These are phyloP conservation scores for Epithele typhae DNA, from an alignment of 768 basidiomycete genomes.

Conservation along the genomic window DNA sequence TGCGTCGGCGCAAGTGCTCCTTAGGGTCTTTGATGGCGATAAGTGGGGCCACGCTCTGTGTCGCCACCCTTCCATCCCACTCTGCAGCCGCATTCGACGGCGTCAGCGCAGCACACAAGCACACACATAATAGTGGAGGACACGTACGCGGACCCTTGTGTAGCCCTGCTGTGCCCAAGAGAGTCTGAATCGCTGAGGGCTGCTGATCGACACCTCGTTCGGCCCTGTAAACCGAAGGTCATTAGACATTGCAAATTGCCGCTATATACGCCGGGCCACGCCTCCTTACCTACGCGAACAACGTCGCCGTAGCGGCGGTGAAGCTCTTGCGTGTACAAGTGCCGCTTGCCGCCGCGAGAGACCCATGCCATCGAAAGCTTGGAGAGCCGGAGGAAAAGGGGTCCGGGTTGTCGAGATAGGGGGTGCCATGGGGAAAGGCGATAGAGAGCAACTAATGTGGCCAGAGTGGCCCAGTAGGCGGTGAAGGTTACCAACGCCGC, in stretches of 20 bases:
- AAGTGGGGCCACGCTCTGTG: constrained; percentile 16
- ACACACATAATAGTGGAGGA: neutral
- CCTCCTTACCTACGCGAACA: constrained; percentile 22
- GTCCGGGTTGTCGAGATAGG: constrained; percentile 18
- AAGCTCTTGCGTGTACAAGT: constrained; percentile 17
- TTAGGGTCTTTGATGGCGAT: constrained; percentile 29
- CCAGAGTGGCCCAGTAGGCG: constrained; percentile 11
- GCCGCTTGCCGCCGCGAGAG: constrained; percentile 15
- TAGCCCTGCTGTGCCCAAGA: constrained; percentile 21
- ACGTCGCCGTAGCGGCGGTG: constrained; percentile 21
- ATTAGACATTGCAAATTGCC: too few relatives aligned
- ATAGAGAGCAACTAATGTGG: constrained; percentile 12
- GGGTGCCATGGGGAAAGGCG: constrained; percentile 22
- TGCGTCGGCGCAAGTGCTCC: constrained; percentile 33
- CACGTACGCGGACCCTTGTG: constrained; percentile 23
- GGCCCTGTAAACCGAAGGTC: constrained; percentile 16
- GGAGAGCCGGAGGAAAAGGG: constrained; percentile 13
- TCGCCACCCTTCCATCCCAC: constrained; percentile 11
- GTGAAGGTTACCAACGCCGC: constrained; percentile 6
- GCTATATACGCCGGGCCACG: too few relatives aligned
- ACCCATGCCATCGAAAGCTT: constrained; percentile 14
- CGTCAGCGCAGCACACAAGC: constrained; percentile 1
- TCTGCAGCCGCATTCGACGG: constrained; percentile 3
- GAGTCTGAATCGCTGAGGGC: constrained; percentile 13
- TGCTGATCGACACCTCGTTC: constrained; percentile 21